Evolutionary conservation across 2,329 filamentous ascomycete genomes (phyloP), one percentile per base, ranked within the genome.

Genomic region (Penicillium sp.): DNA sequence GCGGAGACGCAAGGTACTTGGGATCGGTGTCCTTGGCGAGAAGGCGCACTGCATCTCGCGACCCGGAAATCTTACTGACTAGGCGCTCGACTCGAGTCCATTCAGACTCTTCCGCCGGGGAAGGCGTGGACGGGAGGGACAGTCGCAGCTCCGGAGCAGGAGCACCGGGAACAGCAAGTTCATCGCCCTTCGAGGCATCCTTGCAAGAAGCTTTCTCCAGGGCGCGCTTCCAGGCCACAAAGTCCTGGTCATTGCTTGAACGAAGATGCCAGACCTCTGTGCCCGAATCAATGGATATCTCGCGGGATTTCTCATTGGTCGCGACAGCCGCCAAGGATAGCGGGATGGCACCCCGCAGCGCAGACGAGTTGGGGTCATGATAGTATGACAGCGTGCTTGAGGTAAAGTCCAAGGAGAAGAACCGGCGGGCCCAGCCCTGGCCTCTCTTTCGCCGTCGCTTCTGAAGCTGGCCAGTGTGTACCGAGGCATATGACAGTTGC

Each of bases 351-450:
- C 93, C 93, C 52, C 93, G 83, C 38, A 98, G 77, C 1, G 92
- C 90, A 5, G 92, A 95, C 4, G 92, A 95, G 65, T 95, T 92
- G 40, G 89, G 86, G 68, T 92, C 93, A 66, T 95, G 88, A 67
- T 96, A 98, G 74, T 98, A 98, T 0, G 93, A 97, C 28, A 98
- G 76, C 0, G 93, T 97, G 54, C 88, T 95, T 0, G 92, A 91
- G 3, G 87, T 90, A 66, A 91, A 97, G 69, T 98, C 93, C 47
- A 98, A 78, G 0, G 92, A 96, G 72, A 98, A 98, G 77, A 93
- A 98, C 32, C 93, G 83, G 49, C 89, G 82, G 5, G 93, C 93
- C 70, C 90, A 95, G 38, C 92, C 92, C 70, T 97, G 93, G 40
- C 91, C 90, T 73, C 88, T 86, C 80, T 96, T 97, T 51, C 93